phyloP scores from a whole-genome alignment of 345 rosid genomes.

The Boechera divaricarpa region DNA sequence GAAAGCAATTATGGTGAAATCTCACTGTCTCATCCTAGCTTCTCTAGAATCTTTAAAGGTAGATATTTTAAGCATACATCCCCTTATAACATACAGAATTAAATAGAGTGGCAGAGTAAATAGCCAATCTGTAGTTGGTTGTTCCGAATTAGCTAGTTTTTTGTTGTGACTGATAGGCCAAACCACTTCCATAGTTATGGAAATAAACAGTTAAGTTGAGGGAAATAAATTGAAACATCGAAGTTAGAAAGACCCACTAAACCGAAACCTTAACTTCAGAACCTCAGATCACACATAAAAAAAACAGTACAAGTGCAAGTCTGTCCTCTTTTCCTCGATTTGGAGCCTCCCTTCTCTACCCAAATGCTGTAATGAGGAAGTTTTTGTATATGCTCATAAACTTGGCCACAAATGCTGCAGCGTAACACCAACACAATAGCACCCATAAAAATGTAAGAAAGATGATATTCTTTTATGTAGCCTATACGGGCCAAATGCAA shows the following conservation, averaged over 20 bases:
- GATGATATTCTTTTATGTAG: neutral
- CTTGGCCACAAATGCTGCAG: constrained; percentile 91
- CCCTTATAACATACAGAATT: too few relatives aligned
- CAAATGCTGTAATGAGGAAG: constrained; percentile 83
- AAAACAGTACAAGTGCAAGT: neutral
- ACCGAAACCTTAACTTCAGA: constrained; percentile 23
- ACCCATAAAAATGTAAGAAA: constrained; percentile 7
- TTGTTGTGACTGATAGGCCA: too few relatives aligned
- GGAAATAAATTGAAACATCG: neutral
- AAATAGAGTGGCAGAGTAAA: too few relatives aligned
- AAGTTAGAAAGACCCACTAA: neutral
- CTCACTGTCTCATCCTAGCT: too few relatives aligned
- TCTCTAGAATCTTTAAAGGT: too few relatives aligned
- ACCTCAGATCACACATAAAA: neutral
- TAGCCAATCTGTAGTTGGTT: too few relatives aligned
- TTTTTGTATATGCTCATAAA: constrained; percentile 93
- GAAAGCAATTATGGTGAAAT: too few relatives aligned
- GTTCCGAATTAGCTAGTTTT: too few relatives aligned
- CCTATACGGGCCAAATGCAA: constrained; percentile 8
- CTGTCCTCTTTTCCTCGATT: constrained; percentile 11
- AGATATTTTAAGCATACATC: too few relatives aligned
- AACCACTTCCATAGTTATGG: neutral
- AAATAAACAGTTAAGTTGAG: neutral
- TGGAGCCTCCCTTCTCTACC: constrained; percentile 46
- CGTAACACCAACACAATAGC: neutral